Evolutionary conservation across 257 asterid genomes (phyloP), one percentile per base, ranked within the genome.

Genomic region (Forsythia suspensa): DNA sequence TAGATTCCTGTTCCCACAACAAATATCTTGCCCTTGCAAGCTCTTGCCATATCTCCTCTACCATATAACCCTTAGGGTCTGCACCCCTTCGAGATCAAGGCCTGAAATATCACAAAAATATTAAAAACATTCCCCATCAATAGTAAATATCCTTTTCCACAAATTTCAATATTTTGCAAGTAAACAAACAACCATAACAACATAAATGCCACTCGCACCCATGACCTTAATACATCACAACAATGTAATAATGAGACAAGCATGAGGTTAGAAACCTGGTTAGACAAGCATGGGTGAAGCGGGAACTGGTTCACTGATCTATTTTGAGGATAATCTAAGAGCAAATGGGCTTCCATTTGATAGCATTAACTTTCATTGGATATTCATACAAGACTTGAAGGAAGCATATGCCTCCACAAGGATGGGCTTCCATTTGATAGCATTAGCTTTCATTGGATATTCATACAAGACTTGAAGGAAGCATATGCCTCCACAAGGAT

Each of bases 11-110:
- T 78, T 95, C 98, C 99, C 99, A 95, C 57, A 68, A 72, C 70
- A 91, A 75, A 84, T 95, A 95, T 87, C 88, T 92, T 67, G 97
- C 99, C 80, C 76, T 92, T 46, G 98, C 94, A 71, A 95, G 97
- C 85, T 89, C 98, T 83, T 82, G 94, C 98, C 98, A 95, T 61
- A 93, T 93, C 81, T 95, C 97, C 84, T 93, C 98, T 73, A 93
- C 94, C 98, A 93, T 91, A 84, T 88, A 89, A 29, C 97, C 89
- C 67, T 87, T 84, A 41, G 97, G 94, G 70, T 87, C 73, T 34
- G 91, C 92, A 70, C 87, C 92, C 74, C 90, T 88, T 77, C 94
- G 90, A 92, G 86, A 93, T 95, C 89, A 92, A 82, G 20, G 99
- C 97, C 99, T 93, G 80, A 6, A 36, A 73, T 66, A 69, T 72